Conservation (phyloP, 768 basidiomycete species). For the Phanerochaete sordida region DNA sequence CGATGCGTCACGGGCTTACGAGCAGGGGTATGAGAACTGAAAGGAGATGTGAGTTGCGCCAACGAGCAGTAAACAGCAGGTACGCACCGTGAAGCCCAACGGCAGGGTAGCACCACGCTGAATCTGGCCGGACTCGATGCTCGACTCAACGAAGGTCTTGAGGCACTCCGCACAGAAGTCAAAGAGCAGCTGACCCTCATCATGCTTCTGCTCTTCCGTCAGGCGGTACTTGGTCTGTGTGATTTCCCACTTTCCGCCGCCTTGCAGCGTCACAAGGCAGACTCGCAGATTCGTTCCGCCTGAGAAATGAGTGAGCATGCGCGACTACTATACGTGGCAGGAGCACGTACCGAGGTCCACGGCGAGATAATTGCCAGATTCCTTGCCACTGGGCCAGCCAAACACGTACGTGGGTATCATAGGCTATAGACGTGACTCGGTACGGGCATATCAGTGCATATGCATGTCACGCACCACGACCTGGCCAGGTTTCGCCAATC, state of each 20-base stretch:
- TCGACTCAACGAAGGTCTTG: slow-evolving; percentile 81
- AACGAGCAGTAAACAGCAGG: not conserved
- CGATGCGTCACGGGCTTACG: slow-evolving; percentile 43
- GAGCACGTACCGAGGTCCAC: slow-evolving; percentile 72
- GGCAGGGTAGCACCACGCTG: slow-evolving; percentile 61
- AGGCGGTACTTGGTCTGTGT: slow-evolving; percentile 97
- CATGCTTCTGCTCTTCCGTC: slow-evolving; percentile 96
- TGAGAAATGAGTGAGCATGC: slow-evolving; percentile 22
- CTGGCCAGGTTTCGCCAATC: slow-evolving; percentile 78
- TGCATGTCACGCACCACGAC: slow-evolving; percentile 67
- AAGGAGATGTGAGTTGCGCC: not conserved
- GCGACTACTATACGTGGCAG: not conserved
- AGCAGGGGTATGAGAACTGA: slow-evolving; percentile 91
- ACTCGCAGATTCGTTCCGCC: slow-evolving; percentile 98
- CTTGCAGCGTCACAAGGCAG: slow-evolving; percentile 90
- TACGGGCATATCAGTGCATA: not conserved
- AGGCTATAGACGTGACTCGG: slow-evolving; percentile 45
- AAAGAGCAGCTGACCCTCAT: slow-evolving; percentile 92
- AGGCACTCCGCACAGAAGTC: slow-evolving; percentile 97
- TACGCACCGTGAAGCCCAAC: slow-evolving; percentile 85
- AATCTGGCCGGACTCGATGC: slow-evolving; percentile 50
- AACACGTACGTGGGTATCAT: slow-evolving; percentile 99
- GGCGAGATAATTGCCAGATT: slow-evolving; percentile 87
- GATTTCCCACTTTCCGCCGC: slow-evolving; percentile 95
- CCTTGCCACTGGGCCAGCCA: slow-evolving; percentile 88